These are phyloP conservation scores for Nemania bipapillata DNA, from an alignment of 2,329 filamentous ascomycete genomes.

Conservation along the genomic window DNA sequence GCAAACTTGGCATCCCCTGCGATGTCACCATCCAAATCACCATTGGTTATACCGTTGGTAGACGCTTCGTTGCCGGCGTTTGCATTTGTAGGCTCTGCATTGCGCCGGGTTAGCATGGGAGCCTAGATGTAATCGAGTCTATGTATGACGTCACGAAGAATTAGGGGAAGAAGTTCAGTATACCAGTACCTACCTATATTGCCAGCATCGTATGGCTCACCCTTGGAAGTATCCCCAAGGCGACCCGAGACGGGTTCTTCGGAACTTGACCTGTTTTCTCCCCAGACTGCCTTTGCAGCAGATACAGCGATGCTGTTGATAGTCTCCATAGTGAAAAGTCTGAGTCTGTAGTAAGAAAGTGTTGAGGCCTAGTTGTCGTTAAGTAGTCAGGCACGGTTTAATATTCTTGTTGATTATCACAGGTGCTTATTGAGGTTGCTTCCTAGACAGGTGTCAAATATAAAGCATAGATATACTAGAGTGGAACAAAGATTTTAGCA, in stretches of 20 bases:
- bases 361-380: background rate
- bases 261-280: conserved; percentile 51
- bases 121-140: conserved; percentile 8
- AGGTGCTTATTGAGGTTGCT: background rate
- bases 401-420: background rate
- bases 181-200: conserved; percentile 79
- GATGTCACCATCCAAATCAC: background rate
- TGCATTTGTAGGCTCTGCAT: conserved; percentile 16
- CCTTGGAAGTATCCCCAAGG: conserved; percentile 71
- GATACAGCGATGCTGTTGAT: conserved; percentile 66
- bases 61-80: conserved; percentile 1
- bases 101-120: conserved; percentile 1
- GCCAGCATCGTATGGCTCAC: conserved; percentile 81
- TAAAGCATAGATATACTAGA: conserved; percentile 6
- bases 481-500: background rate
- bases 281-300: conserved; percentile 63
- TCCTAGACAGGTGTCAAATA: background rate
- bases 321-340: conserved; percentile 66
- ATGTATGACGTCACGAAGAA: conserved; percentile 14
- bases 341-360: background rate
- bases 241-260: conserved; percentile 78
- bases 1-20: conserved; percentile 36
- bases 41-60: background rate
- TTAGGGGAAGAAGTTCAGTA: conserved; percentile 51
- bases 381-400: background rate